These are phyloP conservation scores for Aspergillus quadricinctus DNA, from an alignment of 2,329 filamentous ascomycete genomes.

Conservation along the genomic window DNA sequence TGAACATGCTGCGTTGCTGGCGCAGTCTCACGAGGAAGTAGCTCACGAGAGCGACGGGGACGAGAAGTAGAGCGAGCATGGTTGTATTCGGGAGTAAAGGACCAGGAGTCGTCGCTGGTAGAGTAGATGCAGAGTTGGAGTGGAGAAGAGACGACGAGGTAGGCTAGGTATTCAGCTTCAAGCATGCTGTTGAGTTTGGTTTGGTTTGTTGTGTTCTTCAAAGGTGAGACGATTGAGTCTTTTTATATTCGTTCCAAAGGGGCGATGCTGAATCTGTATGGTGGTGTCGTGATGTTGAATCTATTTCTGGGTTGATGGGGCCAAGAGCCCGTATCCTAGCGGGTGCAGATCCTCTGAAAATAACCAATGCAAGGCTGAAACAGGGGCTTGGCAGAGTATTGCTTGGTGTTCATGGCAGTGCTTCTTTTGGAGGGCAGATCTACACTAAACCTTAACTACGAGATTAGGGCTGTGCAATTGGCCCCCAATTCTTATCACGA, in stretches of 20 bases:
- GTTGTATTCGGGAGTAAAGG: slow-evolving; percentile 1
- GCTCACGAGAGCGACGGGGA: slow-evolving; percentile 3
- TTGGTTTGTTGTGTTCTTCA: background rate
- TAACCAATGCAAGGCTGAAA: background rate
- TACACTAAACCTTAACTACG: background rate
- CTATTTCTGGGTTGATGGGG: slow-evolving; percentile 4
- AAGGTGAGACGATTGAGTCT: background rate
- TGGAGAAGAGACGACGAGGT: slow-evolving; percentile 10
- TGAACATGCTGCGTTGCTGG: slow-evolving; percentile 14
- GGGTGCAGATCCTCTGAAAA: slow-evolving; percentile 3
- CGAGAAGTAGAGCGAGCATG: slow-evolving; percentile 10
- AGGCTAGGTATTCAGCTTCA: slow-evolving; percentile 11
- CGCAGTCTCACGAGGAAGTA: slow-evolving; percentile 11
- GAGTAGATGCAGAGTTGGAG: slow-evolving; percentile 15
- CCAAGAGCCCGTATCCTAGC: slow-evolving; percentile 1
- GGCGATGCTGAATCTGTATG: slow-evolving; percentile 2
- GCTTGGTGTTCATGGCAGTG: slow-evolving; percentile 3
- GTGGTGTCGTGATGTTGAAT: slow-evolving; percentile 1
- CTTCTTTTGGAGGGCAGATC: background rate
- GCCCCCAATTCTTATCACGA: background rate
- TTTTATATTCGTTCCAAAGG: slow-evolving; percentile 2
- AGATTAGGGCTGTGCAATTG: slow-evolving; percentile 1
- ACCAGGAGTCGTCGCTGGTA: slow-evolving; percentile 6
- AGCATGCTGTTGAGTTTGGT: slow-evolving; percentile 9
- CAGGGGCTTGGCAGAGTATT: background rate